Base-by-base conservation (phyloP, 805 yeast species). In the Zygotorulaspora chibaensis region DNA sequence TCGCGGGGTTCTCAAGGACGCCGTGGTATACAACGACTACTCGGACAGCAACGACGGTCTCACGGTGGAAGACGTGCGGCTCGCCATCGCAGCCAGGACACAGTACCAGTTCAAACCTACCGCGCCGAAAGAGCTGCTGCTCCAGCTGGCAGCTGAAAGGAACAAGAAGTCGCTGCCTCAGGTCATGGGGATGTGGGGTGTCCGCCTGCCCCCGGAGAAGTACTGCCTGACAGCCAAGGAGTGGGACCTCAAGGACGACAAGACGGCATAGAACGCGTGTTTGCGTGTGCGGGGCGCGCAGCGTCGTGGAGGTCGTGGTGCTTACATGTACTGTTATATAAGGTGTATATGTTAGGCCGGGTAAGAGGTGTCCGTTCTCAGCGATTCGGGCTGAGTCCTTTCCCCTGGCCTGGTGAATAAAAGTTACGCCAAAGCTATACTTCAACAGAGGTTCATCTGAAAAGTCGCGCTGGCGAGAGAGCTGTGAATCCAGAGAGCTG, bases 181-280 rank as follows among this genome's bases (percentile, higher is more conserved):
- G 4, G 90, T 93, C 11, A 83, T 90, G 65, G 90, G 93, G 11
- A 78, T 83, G 41, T 89, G 88, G 83, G 98, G 99, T 9, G 76
- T 93, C 33, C 79, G 97, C 53, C 72, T 95, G 41, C 99, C 99
- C 2, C 98, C 99, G 3, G 99, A 93, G 70, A 93, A 90, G 77
- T 90, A 88, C 69, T 90, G 98, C 68, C 70, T 90, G 43, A 89
- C 96, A 0, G 93, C 65, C n/a, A 62, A 61, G 42, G 65, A 61
- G 30, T 61, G 64, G 66, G 50, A 52, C 16, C 20, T 49, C 17
- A 47, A 40, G 25, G 50, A 46, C 16, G 53, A 49, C 29, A 35
- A 29, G 15, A 43, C 53, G 10, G 42, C 18, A 10, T 18, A 34
- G 25, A 20, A 7, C 25, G 7, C 7, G 25, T 20, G 25, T 20